These are phyloP conservation scores for Podila clonocystis DNA, from an alignment of 192 early-diverging fungal genomes.

Conservation along the genomic window DNA sequence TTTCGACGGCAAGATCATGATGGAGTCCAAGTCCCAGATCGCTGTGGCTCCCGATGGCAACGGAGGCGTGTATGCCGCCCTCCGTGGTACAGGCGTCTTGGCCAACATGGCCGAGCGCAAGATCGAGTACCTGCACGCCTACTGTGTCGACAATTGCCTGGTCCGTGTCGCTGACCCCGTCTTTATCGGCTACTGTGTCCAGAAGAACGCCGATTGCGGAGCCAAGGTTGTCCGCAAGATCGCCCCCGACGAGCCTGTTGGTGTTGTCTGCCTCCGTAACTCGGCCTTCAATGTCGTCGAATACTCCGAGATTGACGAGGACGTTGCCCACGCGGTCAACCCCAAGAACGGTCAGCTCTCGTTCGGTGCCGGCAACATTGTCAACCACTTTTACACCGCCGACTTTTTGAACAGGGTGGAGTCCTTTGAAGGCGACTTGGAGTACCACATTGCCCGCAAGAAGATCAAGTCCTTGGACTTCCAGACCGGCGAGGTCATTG, in stretches of 20 bases:
- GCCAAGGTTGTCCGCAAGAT: conserved; percentile 94
- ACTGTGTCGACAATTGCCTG: conserved; percentile 98
- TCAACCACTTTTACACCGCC: conserved; percentile 97
- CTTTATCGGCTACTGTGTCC: conserved; percentile 94
- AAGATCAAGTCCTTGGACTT: conserved; percentile 95
- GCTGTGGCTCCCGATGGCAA: conserved; percentile 91
- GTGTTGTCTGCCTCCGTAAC: conserved; percentile 93
- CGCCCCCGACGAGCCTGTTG: conserved; percentile 89
- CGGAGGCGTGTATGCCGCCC: conserved; percentile 96
- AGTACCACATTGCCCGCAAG: conserved; percentile 98
- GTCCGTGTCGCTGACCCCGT: conserved; percentile 96
- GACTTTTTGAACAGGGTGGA: conserved; percentile 91
- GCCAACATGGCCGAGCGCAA: conserved; percentile 82
- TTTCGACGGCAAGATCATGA: conserved; percentile 91
- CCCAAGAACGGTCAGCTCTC: conserved; percentile 77
- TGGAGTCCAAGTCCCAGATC: conserved; percentile 82
- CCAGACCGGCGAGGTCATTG: conserved; percentile 73
- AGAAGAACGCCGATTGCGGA: conserved; percentile 91
- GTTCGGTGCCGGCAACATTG: conserved; percentile 97
- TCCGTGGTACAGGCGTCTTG: conserved; percentile 84
- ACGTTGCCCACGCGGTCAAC: conserved; percentile 72
- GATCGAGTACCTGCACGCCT: conserved; percentile 91
- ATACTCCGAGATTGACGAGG: conserved; percentile 92
- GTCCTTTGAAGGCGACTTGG: conserved; percentile 82
- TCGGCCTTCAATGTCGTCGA: conserved; percentile 89